A percentile compares a stretch with the other conserved stretches of the same genome.
Conservation (phyloP, 176 grass and related monocot species). For the Guadua angustifolia region DNA sequence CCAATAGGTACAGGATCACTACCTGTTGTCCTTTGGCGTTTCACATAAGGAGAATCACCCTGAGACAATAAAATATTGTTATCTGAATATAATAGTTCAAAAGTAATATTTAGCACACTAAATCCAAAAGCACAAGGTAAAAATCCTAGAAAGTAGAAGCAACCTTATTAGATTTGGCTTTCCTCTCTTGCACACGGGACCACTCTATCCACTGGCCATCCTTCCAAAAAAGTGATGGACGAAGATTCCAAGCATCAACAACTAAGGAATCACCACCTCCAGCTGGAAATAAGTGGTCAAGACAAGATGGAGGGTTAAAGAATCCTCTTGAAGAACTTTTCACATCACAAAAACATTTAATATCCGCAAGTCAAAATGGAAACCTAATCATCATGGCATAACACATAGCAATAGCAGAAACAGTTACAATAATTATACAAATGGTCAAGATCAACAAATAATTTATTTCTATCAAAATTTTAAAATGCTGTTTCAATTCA, state of each 20-base stretch:
- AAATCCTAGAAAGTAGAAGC: conserved; percentile 39
- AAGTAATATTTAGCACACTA: conserved; percentile 30
- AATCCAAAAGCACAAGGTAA: conserved; percentile 21
- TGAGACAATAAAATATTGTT: conserved; percentile 41
- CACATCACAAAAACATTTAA: not conserved
- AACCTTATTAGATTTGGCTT: conserved; percentile 68
- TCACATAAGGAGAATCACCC: conserved; percentile 89
- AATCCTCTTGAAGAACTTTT: conserved; percentile 6
- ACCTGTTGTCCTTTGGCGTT: conserved; percentile 67
- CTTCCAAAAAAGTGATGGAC: conserved; percentile 85
- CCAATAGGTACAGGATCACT: conserved; percentile 37
- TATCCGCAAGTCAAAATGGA: conserved; percentile 22
- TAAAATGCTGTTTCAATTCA: conserved; percentile 27
- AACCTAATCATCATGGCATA: not conserved
- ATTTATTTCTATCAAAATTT: not conserved
- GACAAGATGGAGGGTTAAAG: conserved; percentile 19
- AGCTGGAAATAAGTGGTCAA: conserved; percentile 49
- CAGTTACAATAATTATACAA: not conserved
- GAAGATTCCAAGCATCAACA: conserved; percentile 74
- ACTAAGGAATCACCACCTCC: conserved; percentile 55
- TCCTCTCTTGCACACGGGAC: conserved; percentile 60
- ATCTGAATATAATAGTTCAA: conserved; percentile 27
- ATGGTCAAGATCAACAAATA: not conserved
- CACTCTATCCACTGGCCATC: conserved; percentile 79
- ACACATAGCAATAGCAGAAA: conserved; percentile 3